Percentiles rank a stretch among this genome's conserved stretches.
These are phyloP conservation scores for Pleurostoma richardsiae DNA, from an alignment of 2,329 filamentous ascomycete genomes.

Conservation along the genomic window DNA sequence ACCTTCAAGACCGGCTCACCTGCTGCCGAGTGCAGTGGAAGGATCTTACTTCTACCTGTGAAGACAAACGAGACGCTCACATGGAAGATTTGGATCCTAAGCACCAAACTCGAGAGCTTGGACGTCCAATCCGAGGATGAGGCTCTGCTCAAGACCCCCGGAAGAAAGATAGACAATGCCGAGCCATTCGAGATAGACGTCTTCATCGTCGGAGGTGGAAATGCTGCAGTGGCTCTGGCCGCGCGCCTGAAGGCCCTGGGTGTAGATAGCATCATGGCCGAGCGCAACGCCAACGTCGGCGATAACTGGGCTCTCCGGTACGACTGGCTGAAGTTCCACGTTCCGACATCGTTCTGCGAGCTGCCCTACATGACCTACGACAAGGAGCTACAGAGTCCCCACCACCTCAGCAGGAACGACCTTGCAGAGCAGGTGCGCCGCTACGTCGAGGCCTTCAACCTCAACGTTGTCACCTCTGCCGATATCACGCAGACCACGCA, in stretches of 20 bases:
- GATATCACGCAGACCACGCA: slow-evolving; percentile 24
- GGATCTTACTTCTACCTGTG: slow-evolving; percentile 20
- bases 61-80: not conserved
- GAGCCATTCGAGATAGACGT: slow-evolving; percentile 20
- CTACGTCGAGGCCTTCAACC: slow-evolving; percentile 39
- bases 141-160: slow-evolving; percentile 13
- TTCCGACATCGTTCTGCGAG: slow-evolving; percentile 27
- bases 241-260: slow-evolving; percentile 30
- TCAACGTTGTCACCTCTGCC: slow-evolving; percentile 37
- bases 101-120: slow-evolving; percentile 18
- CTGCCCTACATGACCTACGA: slow-evolving; percentile 22
- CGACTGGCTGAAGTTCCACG: slow-evolving; percentile 28
- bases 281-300: slow-evolving; percentile 24
- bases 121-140: slow-evolving; percentile 20
- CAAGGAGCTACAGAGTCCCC: slow-evolving; percentile 26
- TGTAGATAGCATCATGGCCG: slow-evolving; percentile 25
- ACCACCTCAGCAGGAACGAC: slow-evolving; percentile 39
- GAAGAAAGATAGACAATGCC: slow-evolving; percentile 4
- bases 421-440: slow-evolving; percentile 41
- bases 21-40: slow-evolving; percentile 21
- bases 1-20: slow-evolving; percentile 23
- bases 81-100: slow-evolving; percentile 28
- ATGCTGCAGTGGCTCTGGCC: slow-evolving; percentile 19
- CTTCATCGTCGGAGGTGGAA: slow-evolving; percentile 25
- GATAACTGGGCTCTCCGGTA: slow-evolving; percentile 33